Conservation (phyloP, 2,329 filamentous ascomycete genomes). For the Microascus cirrosus region DNA sequence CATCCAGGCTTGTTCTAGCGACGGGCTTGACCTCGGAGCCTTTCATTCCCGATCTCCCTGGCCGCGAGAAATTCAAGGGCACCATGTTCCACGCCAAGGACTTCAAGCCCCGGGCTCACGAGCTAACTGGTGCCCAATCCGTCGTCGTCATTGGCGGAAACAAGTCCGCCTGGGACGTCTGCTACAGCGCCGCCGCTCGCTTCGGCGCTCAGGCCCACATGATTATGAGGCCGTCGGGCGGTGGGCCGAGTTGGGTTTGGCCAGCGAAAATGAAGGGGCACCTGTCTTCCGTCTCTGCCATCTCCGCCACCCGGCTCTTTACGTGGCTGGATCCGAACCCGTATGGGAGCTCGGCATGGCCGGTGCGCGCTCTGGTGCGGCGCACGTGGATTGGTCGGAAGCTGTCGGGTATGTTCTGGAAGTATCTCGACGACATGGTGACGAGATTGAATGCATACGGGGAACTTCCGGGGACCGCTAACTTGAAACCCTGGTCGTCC, state of each 20-base stretch:
- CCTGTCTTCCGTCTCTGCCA: constrained; percentile 4
- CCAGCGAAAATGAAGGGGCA: background rate
- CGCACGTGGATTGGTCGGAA: constrained; percentile 4
- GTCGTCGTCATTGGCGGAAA: constrained; percentile 10
- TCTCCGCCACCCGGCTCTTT: constrained; percentile 6
- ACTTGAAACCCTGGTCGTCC: constrained; percentile 7
- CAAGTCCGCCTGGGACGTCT: constrained; percentile 11
- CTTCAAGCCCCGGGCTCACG: constrained; percentile 3
- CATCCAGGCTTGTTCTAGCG: constrained; percentile 8
- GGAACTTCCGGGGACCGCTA: background rate
- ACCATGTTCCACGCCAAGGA: constrained; percentile 10
- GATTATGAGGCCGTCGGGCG: background rate
- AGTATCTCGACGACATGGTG: constrained; percentile 4
- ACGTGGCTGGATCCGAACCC: constrained; percentile 10
- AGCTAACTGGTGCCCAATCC: background rate
- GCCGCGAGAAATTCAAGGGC: constrained; percentile 7
- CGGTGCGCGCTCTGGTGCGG: constrained; percentile 2
- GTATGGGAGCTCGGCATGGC: constrained; percentile 1
- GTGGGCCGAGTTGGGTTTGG: constrained; percentile 8
- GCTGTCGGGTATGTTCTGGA: constrained; percentile 5
- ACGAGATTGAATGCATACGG: constrained; percentile 3
- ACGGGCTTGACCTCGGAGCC: constrained; percentile 10
- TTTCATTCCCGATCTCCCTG: constrained; percentile 6
- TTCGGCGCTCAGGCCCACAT: constrained; percentile 7
- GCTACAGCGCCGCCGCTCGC: constrained; percentile 7